Base-by-base conservation (phyloP, 352 stramenopile genomes). In the Phytophthora megakarya region DNA sequence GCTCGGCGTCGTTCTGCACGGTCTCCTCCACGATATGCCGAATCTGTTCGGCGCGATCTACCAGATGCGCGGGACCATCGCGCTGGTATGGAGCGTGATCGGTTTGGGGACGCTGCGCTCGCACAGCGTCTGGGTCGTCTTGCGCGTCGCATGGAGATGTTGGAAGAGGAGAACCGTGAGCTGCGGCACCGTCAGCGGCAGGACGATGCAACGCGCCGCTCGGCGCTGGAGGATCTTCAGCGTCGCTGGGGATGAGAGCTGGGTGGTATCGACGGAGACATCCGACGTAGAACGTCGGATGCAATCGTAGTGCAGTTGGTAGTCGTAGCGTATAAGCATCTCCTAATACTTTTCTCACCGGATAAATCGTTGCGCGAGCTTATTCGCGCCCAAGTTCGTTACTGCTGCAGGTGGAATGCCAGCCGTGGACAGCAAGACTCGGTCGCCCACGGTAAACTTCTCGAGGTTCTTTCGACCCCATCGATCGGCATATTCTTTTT, bases 261-360 rank as follows among this genome's bases (percentile, higher is more conserved):
- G 43, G 32, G n/a, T 28, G 35, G n/a, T 64, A 70, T 7, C 45
- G 45, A 3, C 60, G 38, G 0, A 70, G 26, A 1, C 52, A 39
- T n/a, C 52, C 33, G 19, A 70, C 51, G 15, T 64, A 50, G 52
- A 59, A 69, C 2, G 61, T 53, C 18, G 43, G 44, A 44, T 69
- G 61, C 2, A 64, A 33, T 5, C 48, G 43, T 38, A 70, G 38
- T 7, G 38, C 26, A 1, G 32, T 60, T 28, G 61, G 44, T 15
- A 69, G 48, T 22, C 63, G 51, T 11, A 69, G 46, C 32, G 61
- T 70, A 33, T 67, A 67, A 7, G 52, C 52, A 13, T 46, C 43
- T 7, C 44, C 37, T 13, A 38, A 30, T 5, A 47, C 30, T 18
- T 51, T 47, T 6, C 9, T 21, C 3, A 72, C 1, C 59, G 40